These are phyloP conservation scores for Phytopythium montanum DNA, from an alignment of 352 stramenopile species.

Conservation along the genomic window DNA sequence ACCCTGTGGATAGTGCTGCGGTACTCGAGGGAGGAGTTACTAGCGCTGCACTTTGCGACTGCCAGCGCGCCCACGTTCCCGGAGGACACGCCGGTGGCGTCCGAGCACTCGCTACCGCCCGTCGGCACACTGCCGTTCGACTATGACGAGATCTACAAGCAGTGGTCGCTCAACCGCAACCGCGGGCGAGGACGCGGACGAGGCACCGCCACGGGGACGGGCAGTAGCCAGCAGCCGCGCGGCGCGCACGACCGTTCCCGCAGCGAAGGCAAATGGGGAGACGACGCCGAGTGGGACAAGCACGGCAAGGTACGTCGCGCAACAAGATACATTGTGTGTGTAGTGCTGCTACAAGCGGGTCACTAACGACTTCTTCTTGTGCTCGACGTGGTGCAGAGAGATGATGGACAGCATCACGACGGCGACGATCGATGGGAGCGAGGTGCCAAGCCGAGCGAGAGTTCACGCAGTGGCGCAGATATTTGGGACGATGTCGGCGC, in stretches of 20 bases:
- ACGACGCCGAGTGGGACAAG: constrained; percentile 45
- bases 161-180: constrained; percentile 81
- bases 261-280: constrained; percentile 45
- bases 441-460: constrained; percentile 34
- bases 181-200: constrained; percentile 68
- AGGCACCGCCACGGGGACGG: constrained; percentile 36
- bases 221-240: constrained; percentile 18
- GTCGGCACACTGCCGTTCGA: constrained; percentile 79
- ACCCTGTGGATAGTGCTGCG: constrained; percentile 40
- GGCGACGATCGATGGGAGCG: constrained; percentile 56
- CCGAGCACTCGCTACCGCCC: constrained; percentile 59
- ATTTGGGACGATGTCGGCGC: constrained; percentile 80
- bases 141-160: constrained; percentile 87
- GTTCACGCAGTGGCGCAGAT: constrained; percentile 35
- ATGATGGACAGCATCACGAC: constrained; percentile 29
- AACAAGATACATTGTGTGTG: background rate
- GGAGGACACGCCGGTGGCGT: constrained; percentile 61
- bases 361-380: background rate
- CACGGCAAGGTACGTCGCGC: constrained; percentile 17
- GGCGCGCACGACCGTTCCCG: constrained; percentile 41
- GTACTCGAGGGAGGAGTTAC: constrained; percentile 77
- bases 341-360: background rate
- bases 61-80: constrained; percentile 46
- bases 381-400: constrained; percentile 14
- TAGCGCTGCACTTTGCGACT: constrained; percentile 66